Evolutionary conservation across 2,329 filamentous ascomycete species (phyloP).

Genomic region (Nothophaeocryptopus gaeumannii): DNA sequence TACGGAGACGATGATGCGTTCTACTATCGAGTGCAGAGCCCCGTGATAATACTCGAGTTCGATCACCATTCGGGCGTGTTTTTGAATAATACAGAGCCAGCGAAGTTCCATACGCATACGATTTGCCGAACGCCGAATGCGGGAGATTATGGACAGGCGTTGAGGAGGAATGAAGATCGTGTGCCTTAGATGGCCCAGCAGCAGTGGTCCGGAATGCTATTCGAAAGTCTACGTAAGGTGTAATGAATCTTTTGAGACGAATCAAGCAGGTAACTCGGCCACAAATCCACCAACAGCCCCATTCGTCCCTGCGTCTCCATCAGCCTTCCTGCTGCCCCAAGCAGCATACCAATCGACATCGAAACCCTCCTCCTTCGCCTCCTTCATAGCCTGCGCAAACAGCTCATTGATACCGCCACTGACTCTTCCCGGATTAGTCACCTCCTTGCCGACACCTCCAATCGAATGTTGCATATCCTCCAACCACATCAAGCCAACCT

Average conservation of each 20-base stretch:
- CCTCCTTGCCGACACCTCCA: not conserved
- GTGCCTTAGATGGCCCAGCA: conserved; percentile 1
- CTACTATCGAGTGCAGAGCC: conserved; percentile 75
- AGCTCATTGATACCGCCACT: conserved; percentile 2
- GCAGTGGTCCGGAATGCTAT: too few relatives aligned
- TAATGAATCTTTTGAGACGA: too few relatives aligned
- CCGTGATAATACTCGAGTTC: conserved; percentile 72
- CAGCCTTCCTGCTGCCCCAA: conserved; percentile 9
- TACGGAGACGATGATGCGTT: conserved; percentile 66
- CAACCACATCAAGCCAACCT: conserved; percentile 12
- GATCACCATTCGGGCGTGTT: conserved; percentile 71
- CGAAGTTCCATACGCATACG: conserved; percentile 78
- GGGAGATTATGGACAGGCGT: conserved; percentile 68
- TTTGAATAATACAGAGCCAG: conserved; percentile 67
- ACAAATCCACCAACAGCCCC: too few relatives aligned
- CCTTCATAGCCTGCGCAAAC: conserved; percentile 5
- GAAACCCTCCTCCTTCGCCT: conserved; percentile 9
- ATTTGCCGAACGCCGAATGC: conserved; percentile 68
- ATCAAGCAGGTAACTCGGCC: too few relatives aligned
- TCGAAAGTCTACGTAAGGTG: too few relatives aligned
- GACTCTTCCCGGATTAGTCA: not conserved
- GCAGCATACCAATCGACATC: conserved; percentile 12
- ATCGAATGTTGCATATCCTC: conserved; percentile 1
- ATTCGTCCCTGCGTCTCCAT: not conserved
- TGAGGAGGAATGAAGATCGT: conserved; percentile 21